phyloP scores from a whole-genome alignment of 805 yeast species.

The Candida adriatica region DNA sequence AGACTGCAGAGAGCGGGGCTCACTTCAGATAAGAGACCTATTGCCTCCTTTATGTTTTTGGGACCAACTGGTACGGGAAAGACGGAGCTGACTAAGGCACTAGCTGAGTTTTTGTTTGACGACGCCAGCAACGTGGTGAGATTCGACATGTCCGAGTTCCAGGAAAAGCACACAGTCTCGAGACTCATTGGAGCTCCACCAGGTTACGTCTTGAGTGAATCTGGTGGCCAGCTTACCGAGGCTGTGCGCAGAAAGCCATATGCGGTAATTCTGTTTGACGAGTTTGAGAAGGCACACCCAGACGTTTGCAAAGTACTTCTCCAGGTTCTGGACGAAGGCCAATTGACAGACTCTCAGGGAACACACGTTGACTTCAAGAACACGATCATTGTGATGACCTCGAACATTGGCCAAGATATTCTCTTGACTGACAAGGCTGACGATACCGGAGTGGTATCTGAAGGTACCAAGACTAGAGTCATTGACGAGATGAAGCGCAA shows the following conservation, averaged over 20 bases:
- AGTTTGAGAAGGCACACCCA: constrained; percentile 94
- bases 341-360: constrained; percentile 91
- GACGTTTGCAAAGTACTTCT: constrained; percentile 86
- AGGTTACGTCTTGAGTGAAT: constrained; percentile 92
- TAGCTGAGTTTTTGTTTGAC: constrained; percentile 88
- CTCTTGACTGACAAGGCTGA: constrained; percentile 56
- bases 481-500: constrained; percentile 58
- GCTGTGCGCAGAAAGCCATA: constrained; percentile 95
- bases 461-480: constrained; percentile 49
- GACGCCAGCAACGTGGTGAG: constrained; percentile 82
- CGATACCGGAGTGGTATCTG: constrained; percentile 54
- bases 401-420: constrained; percentile 92
- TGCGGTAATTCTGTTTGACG: constrained; percentile 88
- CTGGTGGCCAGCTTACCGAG: constrained; percentile 92
- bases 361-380: constrained; percentile 90
- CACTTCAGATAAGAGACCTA: constrained; percentile 90
- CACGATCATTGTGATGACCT: constrained; percentile 93
- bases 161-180: constrained; percentile 87
- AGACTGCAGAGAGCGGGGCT: constrained; percentile 95
- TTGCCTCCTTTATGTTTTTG: constrained; percentile 91
- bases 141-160: constrained; percentile 97
- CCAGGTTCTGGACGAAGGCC: constrained; percentile 94
- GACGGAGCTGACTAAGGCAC: constrained; percentile 88
- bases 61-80: constrained; percentile 99
- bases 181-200: constrained; percentile 97